Evolutionary conservation across 306 rosid genomes (phyloP), one percentile per base, ranked within the genome.

Genomic region (Inga leiocalycina): DNA sequence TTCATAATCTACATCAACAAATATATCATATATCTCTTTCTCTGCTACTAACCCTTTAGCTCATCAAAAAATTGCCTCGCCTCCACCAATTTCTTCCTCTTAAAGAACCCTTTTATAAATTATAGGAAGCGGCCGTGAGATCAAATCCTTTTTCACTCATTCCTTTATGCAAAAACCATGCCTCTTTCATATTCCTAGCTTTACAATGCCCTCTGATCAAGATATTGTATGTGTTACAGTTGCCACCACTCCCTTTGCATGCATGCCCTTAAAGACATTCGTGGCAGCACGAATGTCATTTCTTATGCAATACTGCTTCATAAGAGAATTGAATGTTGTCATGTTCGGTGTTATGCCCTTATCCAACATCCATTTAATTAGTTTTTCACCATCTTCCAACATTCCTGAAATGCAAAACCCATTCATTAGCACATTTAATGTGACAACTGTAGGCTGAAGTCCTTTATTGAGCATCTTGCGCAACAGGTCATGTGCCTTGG

Each of bases 371-470:
- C 97, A 93, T 75, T 89, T 88, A 69, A 93, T 80, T 67, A 94
- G 86, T 88, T 75, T 91, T 84, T 90, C 91, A 82, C 94, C 93
- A 82, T 94, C 94, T 85, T 91, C 94, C 82, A 94, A 80, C 97
- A 90, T 90, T 86, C 97, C 97, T 65, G 89, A 79, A 88, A 86
- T 81, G 87, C 97, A 94, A 90, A 93, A 90, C 34, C 98, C 97
- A 84, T 94, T 94, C 92, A 94, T 90, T 82, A 94, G 83, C 84
- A 94, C 98, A 80, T 93, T 94, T 85, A 94, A 94, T 59, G 98
- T 91, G 74, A 94, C 97, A 79, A 91, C 86, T 62, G 97, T 90
- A 68, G 98, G 98, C 76, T 88, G 89, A 78, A 91, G 90, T 65
- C 97, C 93, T 83, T 83, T 88, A 80, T 81, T 86, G 56, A 91